Evolutionary conservation across 257 asterid species (phyloP).

Genomic region (Ilex aquifolium): DNA sequence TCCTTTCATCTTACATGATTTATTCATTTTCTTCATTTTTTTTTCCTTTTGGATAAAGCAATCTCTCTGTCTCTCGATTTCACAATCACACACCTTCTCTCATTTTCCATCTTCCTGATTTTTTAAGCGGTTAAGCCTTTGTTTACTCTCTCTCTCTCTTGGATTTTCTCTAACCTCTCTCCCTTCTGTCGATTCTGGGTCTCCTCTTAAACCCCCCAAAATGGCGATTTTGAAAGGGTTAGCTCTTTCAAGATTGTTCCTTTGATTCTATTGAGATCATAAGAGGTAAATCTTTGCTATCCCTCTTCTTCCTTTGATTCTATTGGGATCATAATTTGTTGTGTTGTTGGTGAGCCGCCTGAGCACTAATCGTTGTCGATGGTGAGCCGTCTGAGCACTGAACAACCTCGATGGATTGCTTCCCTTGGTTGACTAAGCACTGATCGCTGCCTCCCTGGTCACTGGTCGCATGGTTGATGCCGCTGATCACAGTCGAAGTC

Average conservation of each 20-base stretch:
- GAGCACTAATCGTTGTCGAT: too few species aligned
- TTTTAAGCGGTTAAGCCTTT: background rate
- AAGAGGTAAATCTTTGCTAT: background rate
- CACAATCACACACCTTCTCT: too few species aligned
- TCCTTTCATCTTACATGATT: too few species aligned
- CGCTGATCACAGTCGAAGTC: too few species aligned
- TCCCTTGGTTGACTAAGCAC: too few species aligned
- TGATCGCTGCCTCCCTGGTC: too few species aligned
- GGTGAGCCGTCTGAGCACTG: too few species aligned
- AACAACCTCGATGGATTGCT: too few species aligned
- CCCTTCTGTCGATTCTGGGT: slow-evolving; percentile 4
- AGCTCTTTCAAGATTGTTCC: background rate
- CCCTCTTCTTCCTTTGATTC: slow-evolving; percentile 2
- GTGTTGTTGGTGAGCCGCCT: too few species aligned
- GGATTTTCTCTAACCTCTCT: slow-evolving; percentile 9
- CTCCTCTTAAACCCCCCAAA: slow-evolving; percentile 19
- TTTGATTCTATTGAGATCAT: too few species aligned
- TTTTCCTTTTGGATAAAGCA: background rate
- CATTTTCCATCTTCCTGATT: background rate
- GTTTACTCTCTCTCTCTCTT: background rate
- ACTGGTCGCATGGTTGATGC: too few species aligned
- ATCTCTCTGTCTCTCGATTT: background rate
- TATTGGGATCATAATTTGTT: background rate
- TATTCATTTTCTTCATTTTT: background rate
- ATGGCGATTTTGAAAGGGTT: slow-evolving; percentile 10